Percentiles rank a stretch among this genome's conserved stretches.
phyloP scores from a whole-genome alignment of 306 rosid genomes.

The Vicia sativa region DNA sequence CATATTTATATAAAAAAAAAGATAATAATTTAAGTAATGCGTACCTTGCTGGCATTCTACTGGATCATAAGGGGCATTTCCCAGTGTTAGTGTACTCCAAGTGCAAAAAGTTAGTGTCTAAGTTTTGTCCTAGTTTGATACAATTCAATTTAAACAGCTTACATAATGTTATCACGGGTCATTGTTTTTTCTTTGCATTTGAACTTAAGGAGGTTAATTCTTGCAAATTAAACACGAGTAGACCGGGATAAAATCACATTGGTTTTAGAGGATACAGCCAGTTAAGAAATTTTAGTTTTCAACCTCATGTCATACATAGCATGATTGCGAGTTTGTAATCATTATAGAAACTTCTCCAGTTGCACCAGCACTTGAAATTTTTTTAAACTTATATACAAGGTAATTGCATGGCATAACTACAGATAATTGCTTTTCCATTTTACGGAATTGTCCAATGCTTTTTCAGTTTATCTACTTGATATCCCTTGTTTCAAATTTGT shows the following conservation, averaged over 20 bases:
- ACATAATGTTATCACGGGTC: conserved; percentile 16
- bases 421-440: conserved; percentile 33
- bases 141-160: conserved; percentile 16
- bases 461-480: conserved; percentile 33
- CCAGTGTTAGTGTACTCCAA: background rate
- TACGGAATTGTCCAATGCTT: conserved; percentile 30
- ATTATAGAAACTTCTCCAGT: conserved; percentile 10
- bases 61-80: conserved; percentile 6
- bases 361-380: background rate
- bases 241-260: conserved; percentile 6
- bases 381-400: conserved; percentile 1
- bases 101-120: conserved; percentile 8
- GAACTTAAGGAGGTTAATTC: conserved; percentile 1
- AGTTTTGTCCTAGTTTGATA: conserved; percentile 10
- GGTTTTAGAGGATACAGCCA: conserved; percentile 9
- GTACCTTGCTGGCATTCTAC: conserved; percentile 10
- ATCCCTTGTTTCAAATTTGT: conserved; percentile 35
- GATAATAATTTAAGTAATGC: background rate
- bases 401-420: conserved; percentile 4
- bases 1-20: conserved; percentile 18
- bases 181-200: conserved; percentile 17
- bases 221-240: conserved; percentile 16
- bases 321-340: conserved; percentile 22
- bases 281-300: background rate
- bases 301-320: conserved; percentile 17